Percentiles rank a stretch among this genome's conserved stretches.
These are phyloP conservation scores for Blastomyces parvus DNA, from an alignment of 2,329 filamentous ascomycete species.

Conservation along the genomic window DNA sequence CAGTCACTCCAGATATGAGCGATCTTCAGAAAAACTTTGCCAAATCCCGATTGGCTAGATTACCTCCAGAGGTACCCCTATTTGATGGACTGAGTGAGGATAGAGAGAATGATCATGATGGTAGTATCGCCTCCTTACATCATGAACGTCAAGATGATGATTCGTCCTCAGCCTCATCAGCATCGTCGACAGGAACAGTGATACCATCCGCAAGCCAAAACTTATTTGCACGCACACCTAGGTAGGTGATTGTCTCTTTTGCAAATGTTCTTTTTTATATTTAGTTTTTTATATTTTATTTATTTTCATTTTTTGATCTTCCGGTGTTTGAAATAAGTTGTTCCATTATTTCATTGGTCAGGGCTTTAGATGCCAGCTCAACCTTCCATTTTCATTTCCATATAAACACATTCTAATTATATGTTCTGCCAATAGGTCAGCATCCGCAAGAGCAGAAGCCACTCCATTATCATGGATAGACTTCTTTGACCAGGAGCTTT, in stretches of 20 bases:
- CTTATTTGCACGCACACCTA: conserved; percentile 60
- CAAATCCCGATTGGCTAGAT: conserved; percentile 59
- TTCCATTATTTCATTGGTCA: too few species aligned
- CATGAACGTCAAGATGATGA: conserved; percentile 47
- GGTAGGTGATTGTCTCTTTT: conserved; percentile 41
- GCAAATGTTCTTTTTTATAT: too few species aligned
- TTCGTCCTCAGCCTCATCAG: conserved; percentile 67
- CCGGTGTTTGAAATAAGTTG: not conserved
- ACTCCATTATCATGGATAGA: conserved; percentile 73
- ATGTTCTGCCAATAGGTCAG: conserved; percentile 5
- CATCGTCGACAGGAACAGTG: conserved; percentile 86
- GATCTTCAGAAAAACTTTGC: conserved; percentile 71
- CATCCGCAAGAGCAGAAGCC: conserved; percentile 9
- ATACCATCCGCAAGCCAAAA: conserved; percentile 66
- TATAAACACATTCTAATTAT: conserved; percentile 3
- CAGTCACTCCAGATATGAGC: conserved; percentile 50
- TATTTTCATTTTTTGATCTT: not conserved
- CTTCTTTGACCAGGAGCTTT: conserved; percentile 84
- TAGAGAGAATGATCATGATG: conserved; percentile 23
- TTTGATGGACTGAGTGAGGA: conserved; percentile 35
- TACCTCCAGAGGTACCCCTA: conserved; percentile 47
- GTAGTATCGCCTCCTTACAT: conserved; percentile 15
- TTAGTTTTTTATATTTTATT: not conserved
- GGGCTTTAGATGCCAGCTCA: not conserved
- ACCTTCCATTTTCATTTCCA: not conserved